Percentiles rank a stretch among this genome's conserved stretches.
These are phyloP conservation scores for Ulmus americana DNA, from an alignment of 331 rosid genomes.

Conservation along the genomic window DNA sequence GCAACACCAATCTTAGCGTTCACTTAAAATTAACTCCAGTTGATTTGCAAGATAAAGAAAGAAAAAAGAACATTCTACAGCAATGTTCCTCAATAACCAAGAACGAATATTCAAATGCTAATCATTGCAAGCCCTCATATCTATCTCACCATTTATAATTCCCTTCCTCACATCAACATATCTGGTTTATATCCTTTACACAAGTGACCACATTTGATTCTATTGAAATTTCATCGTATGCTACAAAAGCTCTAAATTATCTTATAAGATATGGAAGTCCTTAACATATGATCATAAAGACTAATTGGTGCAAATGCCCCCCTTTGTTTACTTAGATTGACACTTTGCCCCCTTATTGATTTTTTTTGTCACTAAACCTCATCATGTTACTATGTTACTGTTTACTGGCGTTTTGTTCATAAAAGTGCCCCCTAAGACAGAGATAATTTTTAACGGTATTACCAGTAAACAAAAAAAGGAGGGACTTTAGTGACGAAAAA, in stretches of 20 bases:
- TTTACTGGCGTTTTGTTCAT: too few species aligned
- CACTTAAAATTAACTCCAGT: background rate
- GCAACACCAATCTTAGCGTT: background rate
- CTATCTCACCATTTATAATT: slow-evolving; percentile 1
- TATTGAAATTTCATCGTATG: background rate
- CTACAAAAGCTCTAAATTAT: slow-evolving; percentile 3
- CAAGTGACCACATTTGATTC: background rate
- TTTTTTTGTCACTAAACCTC: too few species aligned
- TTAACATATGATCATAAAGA: background rate
- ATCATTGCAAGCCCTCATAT: background rate
- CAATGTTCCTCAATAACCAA: background rate
- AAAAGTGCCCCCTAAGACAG: too few species aligned
- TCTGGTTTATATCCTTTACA: background rate
- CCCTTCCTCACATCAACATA: background rate
- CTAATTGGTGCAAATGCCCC: background rate
- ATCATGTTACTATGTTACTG: too few species aligned
- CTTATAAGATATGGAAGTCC: background rate
- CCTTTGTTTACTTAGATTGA: too few species aligned
- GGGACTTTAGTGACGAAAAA: background rate
- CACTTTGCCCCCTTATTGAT: too few species aligned
- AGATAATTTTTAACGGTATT: too few species aligned
- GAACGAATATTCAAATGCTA: background rate
- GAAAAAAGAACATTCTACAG: too few species aligned
- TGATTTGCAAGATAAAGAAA: too few species aligned
- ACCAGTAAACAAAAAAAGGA: too few species aligned